Base-by-base conservation (phyloP, 768 basidiomycete species). In the Boletus pseudopeckii region DNA sequence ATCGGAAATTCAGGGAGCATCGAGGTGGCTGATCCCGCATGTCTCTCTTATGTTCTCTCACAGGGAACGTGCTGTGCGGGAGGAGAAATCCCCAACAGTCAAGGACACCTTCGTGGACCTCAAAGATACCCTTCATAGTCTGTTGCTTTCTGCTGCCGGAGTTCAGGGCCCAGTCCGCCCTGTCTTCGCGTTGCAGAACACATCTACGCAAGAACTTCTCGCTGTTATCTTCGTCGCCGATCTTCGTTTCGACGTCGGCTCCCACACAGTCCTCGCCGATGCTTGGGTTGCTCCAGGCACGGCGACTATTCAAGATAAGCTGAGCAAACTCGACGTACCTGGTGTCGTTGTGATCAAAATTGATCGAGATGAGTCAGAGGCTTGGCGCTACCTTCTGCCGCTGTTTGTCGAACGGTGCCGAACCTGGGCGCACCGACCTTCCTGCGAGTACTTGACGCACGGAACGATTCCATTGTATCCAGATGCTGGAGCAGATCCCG, bases 371-470 rank as follows among this genome's bases (percentile, higher is more conserved):
- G 66, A 67, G 53, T 41, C 52, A 28, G 56, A 56, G 24, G 74
- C 72, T 1, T 85, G 82, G 84, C 76, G 77, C 44, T 71, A 77
- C 50, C 72, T 83, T 26, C 63, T 84, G 2, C 82, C 82, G 5
- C 68, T 71, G 7, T 59, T 80, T 30, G 74, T 74, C 3, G 84
- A 84, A 61, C 75, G 80, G 37, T 82, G 81, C 53, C 75, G 80
- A 24, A 72, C 68, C 0, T 84, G 82, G 82, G 59, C 64, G 9
- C 83, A 85, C 61, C 59, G 53, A 15, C 34, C 61, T 3, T 64
- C 64, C 17, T 85, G 84, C 69, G 78, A 80, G 63, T 84, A 83
- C 60, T n/a, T 57, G 17, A 17, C 55, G 45, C 37, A 70, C 52
- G 45, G 58, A 7, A 38, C 14, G 15, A 66, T 80, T 20, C 80